phyloP scores from a whole-genome alignment of 228 moss, liverwort and hornwort genomes.

The Sphagnum fallax region DNA sequence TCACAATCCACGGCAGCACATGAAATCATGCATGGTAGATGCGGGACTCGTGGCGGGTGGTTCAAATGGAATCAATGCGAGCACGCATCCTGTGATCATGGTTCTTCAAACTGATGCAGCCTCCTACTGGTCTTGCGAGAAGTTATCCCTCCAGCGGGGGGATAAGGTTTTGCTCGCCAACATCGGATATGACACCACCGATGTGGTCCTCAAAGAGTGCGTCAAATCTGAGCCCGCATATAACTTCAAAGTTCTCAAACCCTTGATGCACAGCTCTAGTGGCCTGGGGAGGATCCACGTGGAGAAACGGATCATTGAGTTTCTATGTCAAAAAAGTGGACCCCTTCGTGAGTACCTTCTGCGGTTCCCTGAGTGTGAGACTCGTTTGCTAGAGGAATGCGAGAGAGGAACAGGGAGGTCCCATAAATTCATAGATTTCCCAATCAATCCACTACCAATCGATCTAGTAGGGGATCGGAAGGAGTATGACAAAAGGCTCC shows the following conservation, averaged over 20 bases:
- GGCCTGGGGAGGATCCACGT: no score
- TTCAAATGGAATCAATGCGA: constrained; percentile 9
- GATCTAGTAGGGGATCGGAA: no score
- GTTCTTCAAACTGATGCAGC: constrained; percentile 32
- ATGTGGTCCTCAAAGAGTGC: constrained; percentile 21
- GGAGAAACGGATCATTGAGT: no score
- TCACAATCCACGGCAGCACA: constrained; percentile 32
- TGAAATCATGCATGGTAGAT: constrained; percentile 35
- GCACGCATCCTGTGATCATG: constrained; percentile 11
- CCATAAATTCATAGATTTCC: no score
- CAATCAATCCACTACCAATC: no score
- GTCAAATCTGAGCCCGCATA: neutral
- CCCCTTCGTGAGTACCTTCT: no score
- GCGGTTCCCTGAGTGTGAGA: no score
- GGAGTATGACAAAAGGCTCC: no score
- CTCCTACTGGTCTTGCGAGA: constrained; percentile 8
- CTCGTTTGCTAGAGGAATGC: no score
- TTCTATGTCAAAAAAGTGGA: no score
- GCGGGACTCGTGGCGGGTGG: constrained; percentile 28
- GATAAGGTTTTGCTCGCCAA: constrained; percentile 26
- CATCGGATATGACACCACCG: constrained; percentile 19
- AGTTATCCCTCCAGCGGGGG: constrained; percentile 5
- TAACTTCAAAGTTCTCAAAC: neutral
- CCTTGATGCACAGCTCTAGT: no score
- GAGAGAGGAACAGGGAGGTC: no score